Percentiles rank a stretch among this genome's conserved stretches.
These are phyloP conservation scores for Colletotrichum liriopes DNA, from an alignment of 2,329 filamentous ascomycete genomes.

Conservation along the genomic window DNA sequence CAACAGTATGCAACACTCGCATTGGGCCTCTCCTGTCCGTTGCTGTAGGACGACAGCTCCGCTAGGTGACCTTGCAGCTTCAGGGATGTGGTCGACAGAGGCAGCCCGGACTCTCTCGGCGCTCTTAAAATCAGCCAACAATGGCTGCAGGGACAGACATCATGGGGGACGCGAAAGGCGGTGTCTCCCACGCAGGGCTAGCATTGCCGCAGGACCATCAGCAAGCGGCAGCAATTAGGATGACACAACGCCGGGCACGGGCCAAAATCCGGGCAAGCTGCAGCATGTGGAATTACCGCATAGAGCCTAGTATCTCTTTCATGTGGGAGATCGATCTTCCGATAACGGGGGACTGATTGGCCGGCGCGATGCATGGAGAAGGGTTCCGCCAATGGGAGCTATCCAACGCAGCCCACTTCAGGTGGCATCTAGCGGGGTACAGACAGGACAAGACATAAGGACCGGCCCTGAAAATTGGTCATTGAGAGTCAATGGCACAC, in stretches of 20 bases:
- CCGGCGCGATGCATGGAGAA: not conserved
- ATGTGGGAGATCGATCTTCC: constrained; percentile 38
- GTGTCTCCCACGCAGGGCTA: constrained; percentile 31
- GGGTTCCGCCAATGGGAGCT: constrained; percentile 6
- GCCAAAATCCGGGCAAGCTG: constrained; percentile 37
- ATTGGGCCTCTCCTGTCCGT: not conserved
- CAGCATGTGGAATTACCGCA: constrained; percentile 38
- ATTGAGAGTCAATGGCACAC: constrained; percentile 36
- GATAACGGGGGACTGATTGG: constrained; percentile 41
- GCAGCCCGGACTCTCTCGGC: constrained; percentile 17
- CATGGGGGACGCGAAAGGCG: constrained; percentile 20
- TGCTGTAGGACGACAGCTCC: constrained; percentile 9
- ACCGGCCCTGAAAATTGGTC: constrained; percentile 30
- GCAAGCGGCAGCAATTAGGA: constrained; percentile 12
- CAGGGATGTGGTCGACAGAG: constrained; percentile 7
- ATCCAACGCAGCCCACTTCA: constrained; percentile 24
- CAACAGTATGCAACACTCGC: not conserved
- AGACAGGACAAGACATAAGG: constrained; percentile 32
- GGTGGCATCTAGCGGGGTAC: constrained; percentile 41
- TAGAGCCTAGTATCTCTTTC: constrained; percentile 17
- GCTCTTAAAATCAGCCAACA: constrained; percentile 19
- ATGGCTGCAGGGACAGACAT: constrained; percentile 14
- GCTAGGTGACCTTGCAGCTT: constrained; percentile 9
- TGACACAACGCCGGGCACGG: constrained; percentile 25
- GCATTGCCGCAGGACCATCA: constrained; percentile 25